These are phyloP conservation scores for Colletotrichum cordylinicola DNA, from an alignment of 2,329 filamentous ascomycete genomes.

Conservation along the genomic window DNA sequence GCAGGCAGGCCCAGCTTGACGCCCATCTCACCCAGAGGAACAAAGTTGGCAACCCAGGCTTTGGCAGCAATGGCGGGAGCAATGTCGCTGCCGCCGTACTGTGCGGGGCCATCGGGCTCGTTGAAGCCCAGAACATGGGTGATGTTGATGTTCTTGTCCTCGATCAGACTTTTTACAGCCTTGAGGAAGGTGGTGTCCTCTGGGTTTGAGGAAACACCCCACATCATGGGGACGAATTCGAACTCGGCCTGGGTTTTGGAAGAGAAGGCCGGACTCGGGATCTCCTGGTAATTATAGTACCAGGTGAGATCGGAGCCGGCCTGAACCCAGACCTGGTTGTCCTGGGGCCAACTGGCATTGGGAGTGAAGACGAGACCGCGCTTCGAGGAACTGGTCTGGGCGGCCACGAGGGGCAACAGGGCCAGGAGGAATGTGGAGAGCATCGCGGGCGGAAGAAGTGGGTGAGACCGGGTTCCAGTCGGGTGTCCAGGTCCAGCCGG, in stretches of 20 bases:
- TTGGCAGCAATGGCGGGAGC: constrained; percentile 65
- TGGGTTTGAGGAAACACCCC: constrained; percentile 60
- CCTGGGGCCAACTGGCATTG: constrained; percentile 56
- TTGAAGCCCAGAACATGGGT: constrained; percentile 78
- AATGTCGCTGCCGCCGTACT: constrained; percentile 68
- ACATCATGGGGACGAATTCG: constrained; percentile 84
- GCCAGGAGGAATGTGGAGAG: constrained; percentile 24
- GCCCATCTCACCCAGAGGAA: constrained; percentile 69
- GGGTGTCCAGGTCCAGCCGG: background rate
- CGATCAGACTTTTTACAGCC: constrained; percentile 61
- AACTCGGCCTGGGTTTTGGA: constrained; percentile 59
- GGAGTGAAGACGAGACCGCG: constrained; percentile 76
- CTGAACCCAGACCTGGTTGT: constrained; percentile 70
- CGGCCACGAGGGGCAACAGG: constrained; percentile 28
- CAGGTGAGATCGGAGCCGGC: constrained; percentile 69
- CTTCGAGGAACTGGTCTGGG: constrained; percentile 56
- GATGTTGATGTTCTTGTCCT: constrained; percentile 60
- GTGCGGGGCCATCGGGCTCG: constrained; percentile 69
- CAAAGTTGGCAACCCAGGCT: constrained; percentile 74
- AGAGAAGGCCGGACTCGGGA: constrained; percentile 59
- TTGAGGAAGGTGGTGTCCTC: constrained; percentile 66
- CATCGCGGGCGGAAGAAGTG: constrained; percentile 1
- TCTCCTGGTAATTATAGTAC: constrained; percentile 81
- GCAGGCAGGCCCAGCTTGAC: constrained; percentile 74
- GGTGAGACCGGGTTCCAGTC: constrained; percentile 3